phyloP scores from a whole-genome alignment of 331 rosid species.

The Arachis monticola region DNA sequence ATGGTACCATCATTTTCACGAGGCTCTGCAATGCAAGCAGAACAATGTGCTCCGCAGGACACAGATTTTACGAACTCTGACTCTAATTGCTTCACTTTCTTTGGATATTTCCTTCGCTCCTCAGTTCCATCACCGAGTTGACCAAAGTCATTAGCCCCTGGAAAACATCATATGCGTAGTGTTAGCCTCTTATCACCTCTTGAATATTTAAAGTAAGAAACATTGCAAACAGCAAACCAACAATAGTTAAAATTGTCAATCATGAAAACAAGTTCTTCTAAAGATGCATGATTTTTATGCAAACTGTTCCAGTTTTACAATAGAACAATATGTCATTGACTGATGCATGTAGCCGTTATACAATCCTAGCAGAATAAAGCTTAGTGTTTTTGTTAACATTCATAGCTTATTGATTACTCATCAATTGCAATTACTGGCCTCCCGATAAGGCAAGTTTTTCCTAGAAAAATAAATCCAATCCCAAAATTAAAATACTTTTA shows the following conservation, averaged over 20 bases:
- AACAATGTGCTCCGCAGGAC: constrained; percentile 93
- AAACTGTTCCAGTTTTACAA: not conserved
- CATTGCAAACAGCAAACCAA: constrained; percentile 4
- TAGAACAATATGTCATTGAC: not conserved
- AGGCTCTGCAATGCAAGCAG: constrained; percentile 92
- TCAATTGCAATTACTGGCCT: not conserved
- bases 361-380: not conserved
- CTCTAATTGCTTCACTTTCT: constrained; percentile 69
- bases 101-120: constrained; percentile 74
- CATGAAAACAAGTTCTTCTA: constrained; percentile 9
- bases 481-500: not conserved
- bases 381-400: not conserved
- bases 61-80: constrained; percentile 79
- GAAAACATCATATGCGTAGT: constrained; percentile 26
- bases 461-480: not conserved
- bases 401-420: not conserved
- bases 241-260: not conserved
- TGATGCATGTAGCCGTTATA: not conserved
- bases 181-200: constrained; percentile 4
- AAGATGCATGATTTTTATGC: not conserved
- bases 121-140: constrained; percentile 99
- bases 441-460: not conserved
- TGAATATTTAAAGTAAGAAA: constrained; percentile 19
- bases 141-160: constrained; percentile 91
- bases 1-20: constrained; percentile 74